Evolutionary conservation across 257 asterid genomes (phyloP), one percentile per base, ranked within the genome.

Genomic region (Ligustrum vulgare): DNA sequence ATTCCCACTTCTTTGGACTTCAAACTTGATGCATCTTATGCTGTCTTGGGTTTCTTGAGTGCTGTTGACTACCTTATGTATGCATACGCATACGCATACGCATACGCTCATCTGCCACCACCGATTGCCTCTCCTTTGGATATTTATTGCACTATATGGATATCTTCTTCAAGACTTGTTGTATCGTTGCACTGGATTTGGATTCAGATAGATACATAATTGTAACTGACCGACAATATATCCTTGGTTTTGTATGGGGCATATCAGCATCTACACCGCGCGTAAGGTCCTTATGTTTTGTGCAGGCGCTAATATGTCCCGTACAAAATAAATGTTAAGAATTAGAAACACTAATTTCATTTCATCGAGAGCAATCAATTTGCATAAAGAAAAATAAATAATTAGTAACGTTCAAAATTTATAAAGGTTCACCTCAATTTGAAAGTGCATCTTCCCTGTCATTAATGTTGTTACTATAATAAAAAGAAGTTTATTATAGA

Each of bases 31-130:
- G 70, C 86, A 10, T 90, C 96, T 12, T 94, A 89, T 56, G 51
- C 81, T 13, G 83, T 77, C 4, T 73, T 94, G 78, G 98, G 97
- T 6, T 91, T 91, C 87, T 78, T 90, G 43, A 80, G 82, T 36
- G 97, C 94, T 70, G 97, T 88, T 3, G 98, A 94, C 66, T 90
- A 94, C 70, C 96, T 94, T 79, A 77, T 91, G 96, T 94, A 91
- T 37, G 31, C 31, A 28, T 28, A n/a, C n/a, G n/a, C n/a, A n/a
- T n/a, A n/a, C n/a, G 97, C 97, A 1, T 94, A 91, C 34, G 98
- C 97, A 23, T 91, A 93, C 1, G 97, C 98, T 0, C 89, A 91
- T 76, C 69, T 91, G 51, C 98, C 98, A 0, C 97, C 98, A 31
- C 91, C 98, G 5, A 94, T 97, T 0, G 98, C 97, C 56, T 86